Base-by-base conservation (phyloP, 1,284 basidiomycete species). In the Ceratobasidium sp. region DNA sequence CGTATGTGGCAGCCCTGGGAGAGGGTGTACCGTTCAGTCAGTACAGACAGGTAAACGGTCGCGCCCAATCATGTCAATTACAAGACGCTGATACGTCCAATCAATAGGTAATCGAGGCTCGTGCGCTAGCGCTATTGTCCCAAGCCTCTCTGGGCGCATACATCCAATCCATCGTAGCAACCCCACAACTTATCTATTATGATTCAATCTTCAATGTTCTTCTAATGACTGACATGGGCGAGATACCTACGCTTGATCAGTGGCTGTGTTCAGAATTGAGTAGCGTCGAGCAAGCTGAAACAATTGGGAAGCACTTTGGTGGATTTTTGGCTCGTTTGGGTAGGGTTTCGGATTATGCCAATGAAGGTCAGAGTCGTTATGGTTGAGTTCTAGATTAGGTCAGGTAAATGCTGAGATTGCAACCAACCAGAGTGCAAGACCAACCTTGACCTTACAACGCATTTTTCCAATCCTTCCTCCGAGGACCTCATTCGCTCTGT, bases 21-120 rank as follows among this genome's bases (percentile, higher is more conserved):
- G 64, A 67, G 31, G 25, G 40, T 31, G 64, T 52, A 4, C 64
- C 50, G 17, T 67, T 67, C 34, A 55, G 40, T 25, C 64, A 67
- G 20, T 55, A 53, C 27, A 67, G 50, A 35, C 62, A 65, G 35
- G 62, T 45, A 29, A 15, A 47, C 25, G n/a, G 4, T 17, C 29
- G 12, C 32, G 7, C 29, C 25, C 4, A 22, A n/a, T n/a, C n/a
- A n/a, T n/a, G n/a, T n/a, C n/a, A n/a, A n/a, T n/a, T n/a, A n/a
- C n/a, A 7, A 22, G 45, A 7, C 10, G 10, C 7, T 35, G 15
- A 22, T 27, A 25, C 32, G 6, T n/a, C 20, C 12, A 22, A 20
- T 22, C 20, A 12, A 35, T 50, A 55, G 64, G 40, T 45, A 15
- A 55, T 67, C 52, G 64, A 54, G 25, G 64, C 50, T 3, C 64